Evolutionary conservation across 257 asterid species (phyloP), one percentile per base, ranked within the genome.

Genomic region (Scutellaria baicalensis): DNA sequence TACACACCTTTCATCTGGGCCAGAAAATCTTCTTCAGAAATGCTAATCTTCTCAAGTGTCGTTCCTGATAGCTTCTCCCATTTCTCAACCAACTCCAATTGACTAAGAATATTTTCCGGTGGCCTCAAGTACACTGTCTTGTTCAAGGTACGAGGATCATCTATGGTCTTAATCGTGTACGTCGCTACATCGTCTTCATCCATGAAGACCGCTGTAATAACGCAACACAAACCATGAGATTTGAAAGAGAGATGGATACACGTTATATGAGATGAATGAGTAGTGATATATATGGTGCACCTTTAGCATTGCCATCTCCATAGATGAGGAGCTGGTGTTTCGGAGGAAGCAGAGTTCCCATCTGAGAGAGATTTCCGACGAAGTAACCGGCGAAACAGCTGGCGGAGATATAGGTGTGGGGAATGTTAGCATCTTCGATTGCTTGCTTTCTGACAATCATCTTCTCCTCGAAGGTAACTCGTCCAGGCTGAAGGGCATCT

Each of bases 401-500:
- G 75, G 93, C 95, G 20, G 87, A 77, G 56, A 93, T 70, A 66
- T 90, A 90, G 36, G 98, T 90, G 68, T 81, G 71, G 4, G 97
- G 97, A 51, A 93, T 90, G 6, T 77, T 50, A 11, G 96, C 93
- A 57, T 76, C 92, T 77, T 93, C 84, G 38, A 93, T 80, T 3
- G 96, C 96, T 35, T n/a, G n/a, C n/a, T 80, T 82, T 35, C 98
- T 79, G 3, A 89, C 82, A 0, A 0, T 35, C 97, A 86, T 86
- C 44, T 93, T 93, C 89, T 93, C 98, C 21, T 88, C 98, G 67
- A 93, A 90, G 43, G 96, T 81, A 1, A 86, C 95, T 64, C 89
- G 80, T 51, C 97, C 97, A 9, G 98, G 97, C 69, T 81, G 90
- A 2, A 90, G 75, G 0, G 98, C 95, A 10, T 90, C 9, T 31